Percentiles rank a stretch among this genome's conserved stretches.
Evolutionary conservation across 2,329 filamentous ascomycete genomes (phyloP).

Genomic region (Trichoderma guizhouense): DNA sequence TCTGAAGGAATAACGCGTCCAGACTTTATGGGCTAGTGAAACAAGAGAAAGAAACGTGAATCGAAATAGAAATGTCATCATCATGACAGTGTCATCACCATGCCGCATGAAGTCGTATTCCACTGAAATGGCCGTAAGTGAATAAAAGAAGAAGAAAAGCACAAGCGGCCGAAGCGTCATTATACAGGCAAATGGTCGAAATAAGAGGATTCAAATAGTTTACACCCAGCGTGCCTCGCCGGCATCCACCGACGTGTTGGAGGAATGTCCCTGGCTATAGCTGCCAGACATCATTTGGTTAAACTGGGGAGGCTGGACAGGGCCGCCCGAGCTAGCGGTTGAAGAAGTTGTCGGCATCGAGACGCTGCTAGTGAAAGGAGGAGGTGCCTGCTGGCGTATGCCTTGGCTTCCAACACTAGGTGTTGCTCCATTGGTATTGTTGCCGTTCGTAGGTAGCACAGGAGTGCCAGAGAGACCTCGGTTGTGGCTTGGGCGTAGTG

Average conservation of each 20-base stretch:
- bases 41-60: constrained; percentile 26
- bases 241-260: constrained; percentile 27
- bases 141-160: constrained; percentile 20
- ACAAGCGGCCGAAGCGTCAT: constrained; percentile 26
- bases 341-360: constrained; percentile 34
- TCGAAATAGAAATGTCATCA: constrained; percentile 38
- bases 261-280: constrained; percentile 27
- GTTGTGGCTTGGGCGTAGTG: constrained; percentile 43
- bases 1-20: constrained; percentile 6
- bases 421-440: constrained; percentile 25
- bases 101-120: constrained; percentile 31
- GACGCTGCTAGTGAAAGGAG: constrained; percentile 33
- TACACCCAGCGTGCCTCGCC: constrained; percentile 41
- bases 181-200: constrained; percentile 33
- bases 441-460: constrained; percentile 29
- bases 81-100: constrained; percentile 39
- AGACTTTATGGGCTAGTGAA: constrained; percentile 28
- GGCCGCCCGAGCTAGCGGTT: constrained; percentile 20
- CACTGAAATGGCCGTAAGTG: constrained; percentile 24
- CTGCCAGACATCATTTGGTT: constrained; percentile 27
- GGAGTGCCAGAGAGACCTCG: constrained; percentile 42
- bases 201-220: constrained; percentile 26
- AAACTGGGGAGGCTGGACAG: constrained; percentile 31
- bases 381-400: constrained; percentile 34
- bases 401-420: constrained; percentile 22